These are phyloP conservation scores for Brassica incana DNA, from an alignment of 345 rosid genomes.

Conservation along the genomic window DNA sequence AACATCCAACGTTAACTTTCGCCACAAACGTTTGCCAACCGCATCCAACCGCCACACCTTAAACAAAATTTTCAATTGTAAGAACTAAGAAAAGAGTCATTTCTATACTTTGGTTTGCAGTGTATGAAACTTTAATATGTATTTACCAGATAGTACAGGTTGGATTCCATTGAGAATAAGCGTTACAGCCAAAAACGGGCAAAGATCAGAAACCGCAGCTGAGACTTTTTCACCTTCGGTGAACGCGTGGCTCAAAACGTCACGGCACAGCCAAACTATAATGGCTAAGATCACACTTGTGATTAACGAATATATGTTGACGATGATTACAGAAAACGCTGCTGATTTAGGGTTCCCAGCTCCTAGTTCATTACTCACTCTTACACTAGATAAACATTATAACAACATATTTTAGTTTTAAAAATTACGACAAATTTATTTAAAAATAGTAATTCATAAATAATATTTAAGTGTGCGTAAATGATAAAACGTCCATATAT, in stretches of 20 bases:
- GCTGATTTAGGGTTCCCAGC: conserved; percentile 72
- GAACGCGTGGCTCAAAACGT: conserved; percentile 58
- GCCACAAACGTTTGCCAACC: conserved; percentile 87
- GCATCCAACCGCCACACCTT: conserved; percentile 86
- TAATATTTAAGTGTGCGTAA: not conserved
- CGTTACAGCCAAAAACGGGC: conserved; percentile 63
- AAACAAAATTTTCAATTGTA: not conserved
- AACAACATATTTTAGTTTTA: not conserved
- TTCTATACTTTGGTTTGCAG: not conserved
- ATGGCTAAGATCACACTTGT: conserved; percentile 45
- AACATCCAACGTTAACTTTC: conserved; percentile 71
- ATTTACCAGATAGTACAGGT: conserved; percentile 68
- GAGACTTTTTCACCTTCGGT: conserved; percentile 65
- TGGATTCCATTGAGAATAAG: conserved; percentile 70
- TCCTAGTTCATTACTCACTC: conserved; percentile 88
- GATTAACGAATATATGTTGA: conserved; percentile 47
- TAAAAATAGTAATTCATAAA: not conserved
- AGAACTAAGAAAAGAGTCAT: not conserved
- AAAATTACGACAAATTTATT: not conserved
- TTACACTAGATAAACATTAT: conserved; percentile 49
- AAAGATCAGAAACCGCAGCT: conserved; percentile 69
- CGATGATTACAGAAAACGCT: conserved; percentile 55
- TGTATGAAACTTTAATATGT: not conserved
- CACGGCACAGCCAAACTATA: conserved; percentile 39
- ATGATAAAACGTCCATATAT: not conserved